These are phyloP conservation scores for Chamaecrista fasciculata DNA, from an alignment of 306 rosid genomes.

Conservation along the genomic window DNA sequence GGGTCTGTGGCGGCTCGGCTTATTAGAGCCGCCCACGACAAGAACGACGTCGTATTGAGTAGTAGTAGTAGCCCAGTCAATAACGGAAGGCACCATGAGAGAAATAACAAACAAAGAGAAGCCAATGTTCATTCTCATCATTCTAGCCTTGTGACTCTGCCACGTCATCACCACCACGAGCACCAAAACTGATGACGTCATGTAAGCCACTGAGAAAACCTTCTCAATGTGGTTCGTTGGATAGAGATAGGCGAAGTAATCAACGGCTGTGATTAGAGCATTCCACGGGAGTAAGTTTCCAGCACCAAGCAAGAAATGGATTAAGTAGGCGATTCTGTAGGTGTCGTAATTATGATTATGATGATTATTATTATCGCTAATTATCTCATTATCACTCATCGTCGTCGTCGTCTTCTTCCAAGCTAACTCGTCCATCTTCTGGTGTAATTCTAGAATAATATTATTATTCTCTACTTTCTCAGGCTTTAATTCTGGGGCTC, in stretches of 20 bases:
- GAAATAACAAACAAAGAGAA: constrained; percentile 57
- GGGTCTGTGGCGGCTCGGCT: constrained; percentile 33
- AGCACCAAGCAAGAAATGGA: constrained; percentile 87
- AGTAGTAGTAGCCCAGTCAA: constrained; percentile 50
- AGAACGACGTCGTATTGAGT: too few relatives aligned
- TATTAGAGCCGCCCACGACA: constrained; percentile 15
- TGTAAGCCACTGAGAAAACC: constrained; percentile 84
- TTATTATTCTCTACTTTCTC: too few relatives aligned
- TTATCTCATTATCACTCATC: too few relatives aligned
- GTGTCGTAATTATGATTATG: constrained; percentile 57
- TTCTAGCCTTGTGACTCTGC: constrained; percentile 57
- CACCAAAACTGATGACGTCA: constrained; percentile 63
- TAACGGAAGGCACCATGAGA: constrained; percentile 62
- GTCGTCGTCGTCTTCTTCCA: too few relatives aligned
- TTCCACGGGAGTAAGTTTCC: constrained; percentile 97
- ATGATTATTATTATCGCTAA: too few relatives aligned
- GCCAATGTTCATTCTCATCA: constrained; percentile 59
- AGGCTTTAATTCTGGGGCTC: too few relatives aligned
- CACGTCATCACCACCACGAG: constrained; percentile 63
- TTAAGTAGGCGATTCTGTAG: constrained; percentile 63
- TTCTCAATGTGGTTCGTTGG: constrained; percentile 69
- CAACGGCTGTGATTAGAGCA: constrained; percentile 90
- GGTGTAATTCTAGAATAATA: too few relatives aligned
- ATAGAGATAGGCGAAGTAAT: constrained; percentile 77
- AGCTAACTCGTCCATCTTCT: too few relatives aligned